Base-by-base conservation (phyloP, 1,139 yeast genomes). In the Saccharomyces hybrid region DNA sequence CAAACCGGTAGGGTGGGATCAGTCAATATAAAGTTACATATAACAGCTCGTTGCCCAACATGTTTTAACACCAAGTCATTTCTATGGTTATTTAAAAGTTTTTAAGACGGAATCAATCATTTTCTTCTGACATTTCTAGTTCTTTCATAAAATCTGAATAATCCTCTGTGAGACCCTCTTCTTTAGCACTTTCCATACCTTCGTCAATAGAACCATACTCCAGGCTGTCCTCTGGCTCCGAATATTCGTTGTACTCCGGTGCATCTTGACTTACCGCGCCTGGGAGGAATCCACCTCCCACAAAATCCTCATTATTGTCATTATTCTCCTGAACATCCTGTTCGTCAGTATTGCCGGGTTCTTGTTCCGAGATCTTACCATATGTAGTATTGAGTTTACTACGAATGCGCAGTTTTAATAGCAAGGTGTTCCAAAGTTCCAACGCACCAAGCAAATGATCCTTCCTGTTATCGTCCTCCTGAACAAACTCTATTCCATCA, bases 321-420 rank as follows among this genome's bases (percentile, higher is more conserved):
- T 49, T 52, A 16, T 48, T 52, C n/a, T 53, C 60, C 25, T 55
- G 60, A 8, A 31, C 51, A 41, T 54, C 57, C 3, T 46, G 54
- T 47, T 60, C 66, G 3, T 54, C 61, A 31, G 34, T 31, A 31
- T 2, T 31, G 34, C 34, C 34, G 34, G 34, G 14, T 31, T 1
- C 34, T 31, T 31, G 34, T 31, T 31, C 34, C 34, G 34, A 31
- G 34, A 31, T 71, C n/a, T 65, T 70, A 7, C 96, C 96, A 68
- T 88, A 95, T 27, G 78, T 74, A 46, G 67, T 69, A 55, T 86
- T 81, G 57, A 91, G 75, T 51, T 97, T 75, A 13, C 79, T 80
- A 57, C 79, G 77, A 41, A 93, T 88, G 54, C 88, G 76, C 54
- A 91, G 72, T 54, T 88, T 93, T 8, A 84, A 76, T 57, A 91